Evolutionary conservation across 192 early-diverging fungal genomes (phyloP).

Genomic region (Coemansia sp.): DNA sequence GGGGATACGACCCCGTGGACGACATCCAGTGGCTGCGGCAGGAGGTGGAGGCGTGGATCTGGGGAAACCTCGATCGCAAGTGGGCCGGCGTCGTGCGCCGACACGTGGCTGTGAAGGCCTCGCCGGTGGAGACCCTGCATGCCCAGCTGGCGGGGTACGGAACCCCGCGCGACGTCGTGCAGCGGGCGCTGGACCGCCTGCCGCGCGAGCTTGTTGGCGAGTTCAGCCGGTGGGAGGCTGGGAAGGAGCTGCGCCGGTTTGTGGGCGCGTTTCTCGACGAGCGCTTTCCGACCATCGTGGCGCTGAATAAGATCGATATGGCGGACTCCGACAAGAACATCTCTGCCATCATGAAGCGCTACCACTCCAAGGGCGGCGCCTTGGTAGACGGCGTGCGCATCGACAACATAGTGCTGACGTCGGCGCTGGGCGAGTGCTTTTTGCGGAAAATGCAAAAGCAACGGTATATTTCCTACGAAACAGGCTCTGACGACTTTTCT

Average conservation of each 20-base stretch:
- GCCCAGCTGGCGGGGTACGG: conserved; percentile 53
- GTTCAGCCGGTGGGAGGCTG: neutral
- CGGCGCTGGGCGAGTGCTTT: conserved; percentile 65
- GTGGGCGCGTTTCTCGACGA: conserved; percentile 71
- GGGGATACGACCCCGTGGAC: conserved; percentile 78
- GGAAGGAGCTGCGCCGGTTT: conserved; percentile 39
- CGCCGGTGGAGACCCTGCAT: conserved; percentile 43
- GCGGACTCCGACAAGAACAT: conserved; percentile 83
- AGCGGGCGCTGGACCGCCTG: conserved; percentile 29
- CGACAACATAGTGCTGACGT: conserved; percentile 60
- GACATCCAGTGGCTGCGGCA: conserved; percentile 78
- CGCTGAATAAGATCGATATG: conserved; percentile 85
- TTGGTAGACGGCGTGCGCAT: conserved; percentile 27
- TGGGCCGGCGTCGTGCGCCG: conserved; percentile 69
- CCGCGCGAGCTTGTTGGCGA: neutral
- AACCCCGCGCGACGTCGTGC: conserved; percentile 21
- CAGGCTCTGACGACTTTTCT: conserved; percentile 59
- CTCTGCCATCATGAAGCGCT: conserved; percentile 70
- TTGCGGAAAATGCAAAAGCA: conserved; percentile 63
- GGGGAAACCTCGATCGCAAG: conserved; percentile 64
- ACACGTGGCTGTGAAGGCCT: conserved; percentile 58
- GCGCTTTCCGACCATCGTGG: conserved; percentile 79
- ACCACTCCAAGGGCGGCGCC: conserved; percentile 13
- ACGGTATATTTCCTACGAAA: conserved; percentile 53
- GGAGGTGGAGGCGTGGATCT: conserved; percentile 77